These are phyloP conservation scores for Stephanodiscus triporus DNA, from an alignment of 108 stramenopile genomes.

Conservation along the genomic window DNA sequence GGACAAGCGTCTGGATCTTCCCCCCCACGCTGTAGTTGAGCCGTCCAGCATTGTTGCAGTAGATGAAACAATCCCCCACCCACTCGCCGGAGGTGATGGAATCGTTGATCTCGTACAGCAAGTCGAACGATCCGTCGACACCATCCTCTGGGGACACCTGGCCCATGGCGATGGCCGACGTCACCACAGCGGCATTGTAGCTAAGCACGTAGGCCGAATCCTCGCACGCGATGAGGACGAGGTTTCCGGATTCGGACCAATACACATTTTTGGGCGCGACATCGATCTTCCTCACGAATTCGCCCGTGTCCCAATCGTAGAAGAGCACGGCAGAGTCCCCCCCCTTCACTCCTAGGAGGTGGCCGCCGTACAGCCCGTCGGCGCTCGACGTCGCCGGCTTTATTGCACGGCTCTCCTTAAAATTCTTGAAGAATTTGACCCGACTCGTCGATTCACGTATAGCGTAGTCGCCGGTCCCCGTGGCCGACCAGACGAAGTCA, in stretches of 20 bases:
- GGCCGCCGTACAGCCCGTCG: conserved; percentile 95
- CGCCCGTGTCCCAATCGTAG: conserved; percentile 96
- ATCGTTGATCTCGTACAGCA: conserved; percentile 92
- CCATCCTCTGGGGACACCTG: conserved; percentile 92
- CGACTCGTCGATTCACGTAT: conserved; percentile 92
- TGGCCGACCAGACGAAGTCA: conserved; percentile 97
- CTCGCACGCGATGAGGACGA: conserved; percentile 89
- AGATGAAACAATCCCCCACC: conserved; percentile 99
- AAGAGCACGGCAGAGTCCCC: conserved; percentile 92
- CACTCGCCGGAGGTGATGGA: conserved; percentile 95
- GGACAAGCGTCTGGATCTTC: conserved; percentile 95
- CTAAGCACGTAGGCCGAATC: conserved; percentile 93
- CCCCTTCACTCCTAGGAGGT: conserved; percentile 92
- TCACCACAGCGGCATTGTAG: conserved; percentile 83
- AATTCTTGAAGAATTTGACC: conserved; percentile 96
- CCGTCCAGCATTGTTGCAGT: conserved; percentile 87
- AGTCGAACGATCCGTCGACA: conserved; percentile 95
- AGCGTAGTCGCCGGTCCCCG: conserved; percentile 97
- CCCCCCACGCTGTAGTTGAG: conserved; percentile 99
- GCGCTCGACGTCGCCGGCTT: conserved; percentile 91
- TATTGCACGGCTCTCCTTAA: conserved; percentile 85
- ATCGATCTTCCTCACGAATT: conserved; percentile 96
- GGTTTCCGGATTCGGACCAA: conserved; percentile 96
- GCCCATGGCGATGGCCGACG: conserved; percentile 85
- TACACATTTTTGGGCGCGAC: conserved; percentile 92